Conservation (phyloP, 2,329 filamentous ascomycete species). For the Alternaria rosae region DNA sequence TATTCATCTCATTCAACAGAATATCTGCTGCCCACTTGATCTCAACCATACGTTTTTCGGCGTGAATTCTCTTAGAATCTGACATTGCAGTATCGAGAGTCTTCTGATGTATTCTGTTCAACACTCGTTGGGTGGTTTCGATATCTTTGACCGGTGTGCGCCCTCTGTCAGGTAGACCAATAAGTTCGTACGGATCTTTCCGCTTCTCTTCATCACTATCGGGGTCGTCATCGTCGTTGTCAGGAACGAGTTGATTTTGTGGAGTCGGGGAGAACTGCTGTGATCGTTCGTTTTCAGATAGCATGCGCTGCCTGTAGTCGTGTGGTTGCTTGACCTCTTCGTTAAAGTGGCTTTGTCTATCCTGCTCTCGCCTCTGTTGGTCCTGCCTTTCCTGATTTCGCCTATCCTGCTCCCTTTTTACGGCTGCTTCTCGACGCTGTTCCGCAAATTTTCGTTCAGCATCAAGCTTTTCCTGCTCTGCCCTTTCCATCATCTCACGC, state of each 20-base stretch:
- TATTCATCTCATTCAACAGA: conserved; percentile 7
- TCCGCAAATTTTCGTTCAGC: background rate
- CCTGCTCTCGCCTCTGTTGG: background rate
- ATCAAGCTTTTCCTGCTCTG: background rate
- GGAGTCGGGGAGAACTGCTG: background rate
- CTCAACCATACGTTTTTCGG: conserved; percentile 3
- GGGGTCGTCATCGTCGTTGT: background rate
- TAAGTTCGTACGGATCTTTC: conserved; percentile 1
- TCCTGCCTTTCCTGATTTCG: background rate
- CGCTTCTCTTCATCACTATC: background rate
- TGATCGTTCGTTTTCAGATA: background rate
- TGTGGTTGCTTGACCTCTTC: background rate
- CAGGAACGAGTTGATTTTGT: background rate
- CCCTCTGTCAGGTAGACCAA: background rate
- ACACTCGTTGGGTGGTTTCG: background rate
- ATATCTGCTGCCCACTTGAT: conserved; percentile 7
- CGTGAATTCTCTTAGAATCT: background rate
- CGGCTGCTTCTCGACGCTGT: background rate
- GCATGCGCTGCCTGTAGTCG: background rate
- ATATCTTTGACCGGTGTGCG: background rate
- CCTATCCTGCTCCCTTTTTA: background rate
- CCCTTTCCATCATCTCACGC: background rate
- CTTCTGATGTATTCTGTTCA: background rate
- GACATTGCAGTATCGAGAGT: background rate
- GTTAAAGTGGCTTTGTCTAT: no score